phyloP scores from a whole-genome alignment of 2,329 filamentous ascomycete genomes.

The Penicillium sp. region DNA sequence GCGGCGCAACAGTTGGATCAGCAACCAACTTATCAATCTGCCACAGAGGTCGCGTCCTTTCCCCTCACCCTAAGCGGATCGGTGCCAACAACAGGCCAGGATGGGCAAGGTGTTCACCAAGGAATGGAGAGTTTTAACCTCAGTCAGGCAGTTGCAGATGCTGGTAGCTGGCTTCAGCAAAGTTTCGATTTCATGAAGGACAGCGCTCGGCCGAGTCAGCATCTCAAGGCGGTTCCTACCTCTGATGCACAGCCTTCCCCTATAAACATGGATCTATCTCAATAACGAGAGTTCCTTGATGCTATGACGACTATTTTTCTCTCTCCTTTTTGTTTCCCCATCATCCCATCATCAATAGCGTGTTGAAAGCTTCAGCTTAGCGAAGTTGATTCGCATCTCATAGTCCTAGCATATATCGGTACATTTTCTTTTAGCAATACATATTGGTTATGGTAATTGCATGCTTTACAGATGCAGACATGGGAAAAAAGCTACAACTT shows the following conservation, averaged over 20 bases:
- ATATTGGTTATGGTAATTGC: not conserved
- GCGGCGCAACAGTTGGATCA: not conserved
- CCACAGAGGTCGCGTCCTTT: slow-evolving; percentile 14
- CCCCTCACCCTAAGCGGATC: slow-evolving; percentile 34
- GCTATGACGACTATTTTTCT: not conserved
- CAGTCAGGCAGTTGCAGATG: slow-evolving; percentile 44
- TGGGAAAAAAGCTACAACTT: not conserved
- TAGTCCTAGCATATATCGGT: not conserved
- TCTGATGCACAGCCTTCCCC: slow-evolving; percentile 3
- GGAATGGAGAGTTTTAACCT: slow-evolving; percentile 41
- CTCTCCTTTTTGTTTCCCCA: not conserved
- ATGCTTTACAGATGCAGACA: not conserved
- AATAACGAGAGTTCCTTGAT: not conserved
- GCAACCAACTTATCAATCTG: slow-evolving; percentile 2
- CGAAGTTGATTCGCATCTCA: not conserved
- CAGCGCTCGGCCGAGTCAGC: slow-evolving; percentile 16
- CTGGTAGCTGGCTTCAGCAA: slow-evolving; percentile 45
- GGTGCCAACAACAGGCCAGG: slow-evolving; percentile 31
- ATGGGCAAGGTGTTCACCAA: slow-evolving; percentile 31
- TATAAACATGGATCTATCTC: slow-evolving; percentile 16
- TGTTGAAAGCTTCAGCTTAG: not conserved
- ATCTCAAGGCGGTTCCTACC: not conserved
- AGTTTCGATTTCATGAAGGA: slow-evolving; percentile 43
- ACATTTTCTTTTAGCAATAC: not conserved
- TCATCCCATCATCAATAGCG: not conserved